Conservation (phyloP, 2,329 filamentous ascomycete genomes). For the Talaromyces sp. region DNA sequence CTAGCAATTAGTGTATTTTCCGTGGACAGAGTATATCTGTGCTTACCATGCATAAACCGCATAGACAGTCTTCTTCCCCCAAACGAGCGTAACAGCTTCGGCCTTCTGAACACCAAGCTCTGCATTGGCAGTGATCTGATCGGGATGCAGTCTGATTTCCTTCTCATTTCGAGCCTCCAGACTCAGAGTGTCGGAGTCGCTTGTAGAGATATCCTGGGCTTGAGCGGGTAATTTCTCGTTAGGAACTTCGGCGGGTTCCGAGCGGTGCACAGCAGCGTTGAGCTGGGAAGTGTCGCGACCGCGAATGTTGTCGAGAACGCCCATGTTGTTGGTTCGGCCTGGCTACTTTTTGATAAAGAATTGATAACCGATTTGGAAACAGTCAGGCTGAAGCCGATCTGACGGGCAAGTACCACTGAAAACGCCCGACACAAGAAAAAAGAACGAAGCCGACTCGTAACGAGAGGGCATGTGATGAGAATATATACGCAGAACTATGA, state of each 20-base stretch:
- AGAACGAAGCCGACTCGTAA: neutral
- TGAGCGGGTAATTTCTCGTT: constrained; percentile 10
- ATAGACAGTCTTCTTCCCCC: constrained; percentile 36
- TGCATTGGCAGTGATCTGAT: constrained; percentile 26
- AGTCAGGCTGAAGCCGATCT: neutral
- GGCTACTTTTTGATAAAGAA: neutral
- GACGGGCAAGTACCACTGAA: neutral
- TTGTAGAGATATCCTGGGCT: constrained; percentile 15
- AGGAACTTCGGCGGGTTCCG: neutral
- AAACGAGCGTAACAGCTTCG: constrained; percentile 40
- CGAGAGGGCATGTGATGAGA: neutral
- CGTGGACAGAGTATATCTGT: neutral
- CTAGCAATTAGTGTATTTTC: constrained; percentile 20
- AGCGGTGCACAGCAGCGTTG: constrained; percentile 4
- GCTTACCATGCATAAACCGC: constrained; percentile 34
- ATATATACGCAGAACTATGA: neutral
- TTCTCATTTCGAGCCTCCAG: constrained; percentile 29
- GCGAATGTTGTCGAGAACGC: constrained; percentile 12
- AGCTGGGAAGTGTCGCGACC: constrained; percentile 16
- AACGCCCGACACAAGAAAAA: neutral
- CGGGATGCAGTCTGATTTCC: constrained; percentile 25
- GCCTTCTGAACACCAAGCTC: constrained; percentile 39
- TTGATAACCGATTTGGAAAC: no score
- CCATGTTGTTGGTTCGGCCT: constrained; percentile 2
- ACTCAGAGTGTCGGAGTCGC: constrained; percentile 25